Conservation (phyloP, 352 stramenopile genomes). For the Globisporangium acanthophoron region DNA sequence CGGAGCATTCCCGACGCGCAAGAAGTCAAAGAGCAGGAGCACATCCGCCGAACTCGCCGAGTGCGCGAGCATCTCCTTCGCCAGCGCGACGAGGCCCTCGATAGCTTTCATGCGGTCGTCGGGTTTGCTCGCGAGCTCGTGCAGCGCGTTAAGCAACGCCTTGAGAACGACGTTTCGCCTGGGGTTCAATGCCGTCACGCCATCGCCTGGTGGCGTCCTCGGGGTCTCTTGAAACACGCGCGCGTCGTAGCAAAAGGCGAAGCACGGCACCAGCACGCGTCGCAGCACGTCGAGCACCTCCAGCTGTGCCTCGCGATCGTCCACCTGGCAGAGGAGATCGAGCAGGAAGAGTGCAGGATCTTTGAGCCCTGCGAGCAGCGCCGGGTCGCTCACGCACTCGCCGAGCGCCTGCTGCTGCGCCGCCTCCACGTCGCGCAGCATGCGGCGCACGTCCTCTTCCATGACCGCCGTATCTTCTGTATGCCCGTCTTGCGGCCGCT, state of each 20-base stretch:
- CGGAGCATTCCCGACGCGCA: conserved; percentile 43
- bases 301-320: conserved; percentile 15
- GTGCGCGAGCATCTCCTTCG: conserved; percentile 38
- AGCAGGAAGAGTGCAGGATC: conserved; percentile 43
- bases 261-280: conserved; percentile 33
- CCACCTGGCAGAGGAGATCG: conserved; percentile 33
- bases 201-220: not conserved
- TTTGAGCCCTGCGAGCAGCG: conserved; percentile 27
- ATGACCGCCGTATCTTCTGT: not conserved
- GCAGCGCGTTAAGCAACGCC: conserved; percentile 38
- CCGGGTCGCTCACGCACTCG: conserved; percentile 17
- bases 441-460: conserved; percentile 19
- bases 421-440: conserved; percentile 36
- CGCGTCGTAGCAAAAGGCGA: conserved; percentile 30
- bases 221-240: conserved; percentile 25
- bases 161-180: conserved; percentile 38
- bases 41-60: conserved; percentile 57
- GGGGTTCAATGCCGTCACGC: not conserved
- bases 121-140: conserved; percentile 26
- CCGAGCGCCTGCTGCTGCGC: conserved; percentile 29
- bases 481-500: too few species aligned
- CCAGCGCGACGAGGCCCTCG: conserved; percentile 36
- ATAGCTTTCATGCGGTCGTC: conserved; percentile 23
- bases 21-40: conserved; percentile 66
- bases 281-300: conserved; percentile 35